Base-by-base conservation (phyloP, 2,329 filamentous ascomycete species). In the Helicocarpus griseus region DNA sequence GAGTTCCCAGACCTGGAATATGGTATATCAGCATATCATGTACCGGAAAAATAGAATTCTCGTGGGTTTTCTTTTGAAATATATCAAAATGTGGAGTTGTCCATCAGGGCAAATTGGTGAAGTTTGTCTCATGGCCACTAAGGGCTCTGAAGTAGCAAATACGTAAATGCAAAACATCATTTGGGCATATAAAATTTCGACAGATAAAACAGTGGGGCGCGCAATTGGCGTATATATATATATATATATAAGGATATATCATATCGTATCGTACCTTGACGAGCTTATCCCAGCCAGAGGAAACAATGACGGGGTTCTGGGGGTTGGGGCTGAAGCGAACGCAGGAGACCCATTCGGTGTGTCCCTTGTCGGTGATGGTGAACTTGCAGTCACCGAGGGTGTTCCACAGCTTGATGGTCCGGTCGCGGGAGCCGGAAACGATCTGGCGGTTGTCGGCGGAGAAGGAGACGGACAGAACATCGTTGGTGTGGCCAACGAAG, bases 81-180 rank as follows among this genome's bases (percentile, higher is more conserved):
- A 53, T 49, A 19, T 44, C n/a, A 22, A 54, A 53, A 53, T 52
- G 41, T 52, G 51, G 38, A 40, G 54, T 61, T 70, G 26, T 45
- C 63, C 66, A 69, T 70, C 69, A 70, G 67, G 55, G 66, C 65
- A 67, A n/a, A 62, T 80, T 78, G 87, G 89, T 91, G 86, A 86
- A 82, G 77, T 79, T 94, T 83, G 88, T 98, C 91, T 98, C 93
- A 97, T 95, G 75, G 89, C 90, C 82, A 47, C 73, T 73, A 74
- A 77, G 68, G 82, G 89, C 89, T 98, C 93, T 96, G 91, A 97
- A 98, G 93, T 97, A 97, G 93, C 93, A 97, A 97, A 97, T 97
- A 97, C 90, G 89, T 78, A 71, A 73, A 82, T 86, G 83, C 81
- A 86, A 82, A 86, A 81, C 91, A 97, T 97, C 91, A 89, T 93